Conservation (phyloP, 345 rosid genomes). For the Iberis pinnata region DNA sequence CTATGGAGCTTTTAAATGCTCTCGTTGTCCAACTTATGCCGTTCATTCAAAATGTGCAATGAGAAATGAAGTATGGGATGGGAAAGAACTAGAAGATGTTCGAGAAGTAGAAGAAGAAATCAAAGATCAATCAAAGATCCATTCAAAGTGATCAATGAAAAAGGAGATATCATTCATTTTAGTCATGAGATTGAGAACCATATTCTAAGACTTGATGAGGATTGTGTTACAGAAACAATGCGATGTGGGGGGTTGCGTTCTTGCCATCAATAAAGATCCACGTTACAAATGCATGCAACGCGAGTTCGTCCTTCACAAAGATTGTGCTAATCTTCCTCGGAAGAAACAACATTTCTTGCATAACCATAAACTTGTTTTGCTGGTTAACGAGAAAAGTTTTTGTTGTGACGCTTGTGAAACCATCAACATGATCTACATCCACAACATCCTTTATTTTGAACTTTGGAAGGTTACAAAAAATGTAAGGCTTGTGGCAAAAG, state of each 20-base stretch:
- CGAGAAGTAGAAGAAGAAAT: slow-evolving; percentile 13
- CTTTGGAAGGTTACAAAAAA: too few species aligned
- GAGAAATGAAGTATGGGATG: slow-evolving; percentile 3
- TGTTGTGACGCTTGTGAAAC: background rate
- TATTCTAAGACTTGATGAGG: background rate
- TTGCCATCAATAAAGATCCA: background rate
- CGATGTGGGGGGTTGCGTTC: background rate
- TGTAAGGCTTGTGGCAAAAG: too few species aligned
- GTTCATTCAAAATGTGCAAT: slow-evolving; percentile 9
- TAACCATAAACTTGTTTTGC: background rate
- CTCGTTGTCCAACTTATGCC: slow-evolving; percentile 1
- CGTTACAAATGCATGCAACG: slow-evolving; percentile 4
- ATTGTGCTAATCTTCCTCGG: slow-evolving; percentile 16
- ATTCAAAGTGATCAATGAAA: background rate
- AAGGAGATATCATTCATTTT: slow-evolving; percentile 4
- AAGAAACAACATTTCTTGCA: background rate
- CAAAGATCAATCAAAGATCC: too few species aligned
- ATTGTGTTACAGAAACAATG: background rate
- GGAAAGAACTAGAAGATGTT: background rate
- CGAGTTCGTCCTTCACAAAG: slow-evolving; percentile 8
- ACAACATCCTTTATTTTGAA: too few species aligned
- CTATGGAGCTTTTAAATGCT: slow-evolving; percentile 12
- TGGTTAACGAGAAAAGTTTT: background rate
- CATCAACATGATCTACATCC: too few species aligned
- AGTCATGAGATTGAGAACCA: slow-evolving; percentile 1